Evolutionary conservation across 257 asterid genomes (phyloP).

Genomic region (Nemophila menziesii): DNA sequence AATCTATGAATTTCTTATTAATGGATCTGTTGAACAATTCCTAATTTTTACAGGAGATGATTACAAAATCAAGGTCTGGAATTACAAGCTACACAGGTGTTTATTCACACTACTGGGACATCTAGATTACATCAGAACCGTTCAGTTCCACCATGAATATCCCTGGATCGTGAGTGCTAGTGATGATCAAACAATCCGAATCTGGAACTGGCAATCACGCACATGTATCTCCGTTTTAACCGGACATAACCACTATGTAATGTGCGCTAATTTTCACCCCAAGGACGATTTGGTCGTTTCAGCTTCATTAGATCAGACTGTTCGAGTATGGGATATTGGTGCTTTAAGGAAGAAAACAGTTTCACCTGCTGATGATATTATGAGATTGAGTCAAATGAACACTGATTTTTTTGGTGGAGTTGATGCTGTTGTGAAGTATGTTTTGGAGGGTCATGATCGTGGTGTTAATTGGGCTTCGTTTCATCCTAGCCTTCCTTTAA

Average conservation of each 20-base stretch:
- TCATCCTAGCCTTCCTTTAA: conserved; percentile 69
- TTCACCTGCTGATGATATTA: conserved; percentile 72
- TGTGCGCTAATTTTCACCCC: conserved; percentile 81
- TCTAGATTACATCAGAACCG: conserved; percentile 75
- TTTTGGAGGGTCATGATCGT: conserved; percentile 72
- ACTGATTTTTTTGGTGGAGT: conserved; percentile 75
- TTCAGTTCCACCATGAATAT: conserved; percentile 72
- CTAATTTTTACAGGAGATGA: conserved; percentile 54
- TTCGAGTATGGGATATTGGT: conserved; percentile 83
- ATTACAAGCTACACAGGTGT: conserved; percentile 67
- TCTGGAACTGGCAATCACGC: conserved; percentile 91
- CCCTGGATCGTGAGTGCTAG: conserved; percentile 91
- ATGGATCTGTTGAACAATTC: not conserved
- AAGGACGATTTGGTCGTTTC: conserved; percentile 76
- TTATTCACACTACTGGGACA: conserved; percentile 81
- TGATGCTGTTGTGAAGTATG: conserved; percentile 80
- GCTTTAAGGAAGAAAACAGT: conserved; percentile 67
- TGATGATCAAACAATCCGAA: conserved; percentile 83
- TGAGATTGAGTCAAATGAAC: conserved; percentile 66
- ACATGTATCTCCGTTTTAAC: conserved; percentile 70
- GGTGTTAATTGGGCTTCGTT: conserved; percentile 93
- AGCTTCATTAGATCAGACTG: conserved; percentile 80
- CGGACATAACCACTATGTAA: conserved; percentile 82
- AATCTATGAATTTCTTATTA: too few species aligned
- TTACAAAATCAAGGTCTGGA: conserved; percentile 83